These are phyloP conservation scores for Globisporangium abappressorium DNA, from an alignment of 352 stramenopile genomes.

Conservation along the genomic window DNA sequence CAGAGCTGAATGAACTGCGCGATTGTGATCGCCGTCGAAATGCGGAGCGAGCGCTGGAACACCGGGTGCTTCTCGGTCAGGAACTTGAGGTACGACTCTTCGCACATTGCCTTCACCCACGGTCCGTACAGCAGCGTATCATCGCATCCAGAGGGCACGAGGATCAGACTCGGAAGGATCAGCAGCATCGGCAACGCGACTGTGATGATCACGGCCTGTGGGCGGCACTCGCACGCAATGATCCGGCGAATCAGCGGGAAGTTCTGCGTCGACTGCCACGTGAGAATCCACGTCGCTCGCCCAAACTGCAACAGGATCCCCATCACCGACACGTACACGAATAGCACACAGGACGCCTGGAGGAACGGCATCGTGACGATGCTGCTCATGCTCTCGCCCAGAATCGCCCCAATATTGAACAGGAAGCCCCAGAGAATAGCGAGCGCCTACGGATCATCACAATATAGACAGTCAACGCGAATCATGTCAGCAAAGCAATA, in stretches of 20 bases:
- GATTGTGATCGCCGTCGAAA: conserved; percentile 79
- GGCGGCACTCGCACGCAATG: conserved; percentile 70
- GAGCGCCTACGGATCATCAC: conserved; percentile 37
- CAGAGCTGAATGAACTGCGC: conserved; percentile 86
- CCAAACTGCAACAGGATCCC: conserved; percentile 82
- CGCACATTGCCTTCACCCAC: conserved; percentile 57
- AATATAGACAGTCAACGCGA: conserved; percentile 6
- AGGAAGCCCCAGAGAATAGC: conserved; percentile 86
- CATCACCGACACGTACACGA: conserved; percentile 84
- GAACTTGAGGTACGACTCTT: conserved; percentile 84
- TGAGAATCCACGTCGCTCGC: conserved; percentile 85
- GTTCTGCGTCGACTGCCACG: conserved; percentile 84
- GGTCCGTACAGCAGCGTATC: conserved; percentile 27
- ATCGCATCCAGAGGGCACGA: conserved; percentile 61
- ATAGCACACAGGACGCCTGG: conserved; percentile 71
- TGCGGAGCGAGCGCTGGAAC: conserved; percentile 77
- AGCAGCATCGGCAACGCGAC: conserved; percentile 71
- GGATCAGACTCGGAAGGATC: conserved; percentile 71
- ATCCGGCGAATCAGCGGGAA: conserved; percentile 87
- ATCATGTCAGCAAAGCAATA: conserved; percentile 10
- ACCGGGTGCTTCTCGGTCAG: conserved; percentile 78
- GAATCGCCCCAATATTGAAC: conserved; percentile 80
- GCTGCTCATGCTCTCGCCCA: conserved; percentile 85
- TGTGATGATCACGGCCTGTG: conserved; percentile 77
- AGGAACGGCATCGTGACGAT: conserved; percentile 79